Conservation (phyloP, 202 grass and related monocot genomes). For the Alloteropsis angusta region DNA sequence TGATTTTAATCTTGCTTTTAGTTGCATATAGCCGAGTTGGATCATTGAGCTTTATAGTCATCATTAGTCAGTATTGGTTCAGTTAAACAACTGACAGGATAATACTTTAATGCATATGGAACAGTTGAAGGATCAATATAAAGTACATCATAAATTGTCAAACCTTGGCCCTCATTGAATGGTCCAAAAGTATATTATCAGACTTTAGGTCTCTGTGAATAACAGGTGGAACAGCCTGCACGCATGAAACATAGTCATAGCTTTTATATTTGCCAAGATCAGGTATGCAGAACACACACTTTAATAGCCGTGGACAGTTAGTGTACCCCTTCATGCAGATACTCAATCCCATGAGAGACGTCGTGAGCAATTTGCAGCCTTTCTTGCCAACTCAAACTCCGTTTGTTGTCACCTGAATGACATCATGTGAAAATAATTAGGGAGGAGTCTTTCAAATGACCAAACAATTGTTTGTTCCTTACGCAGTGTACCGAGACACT, state of each 20-base stretch:
- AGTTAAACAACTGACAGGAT: constrained; percentile 18
- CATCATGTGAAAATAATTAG: neutral
- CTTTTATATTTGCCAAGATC: constrained; percentile 18
- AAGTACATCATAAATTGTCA: constrained; percentile 8
- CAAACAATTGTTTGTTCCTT: neutral
- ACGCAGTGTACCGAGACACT: neutral
- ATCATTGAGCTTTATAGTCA: constrained; percentile 1
- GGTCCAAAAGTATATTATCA: constrained; percentile 94
- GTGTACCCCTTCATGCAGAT: constrained; percentile 96
- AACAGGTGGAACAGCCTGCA: constrained; percentile 86
- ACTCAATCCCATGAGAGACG: constrained; percentile 91
- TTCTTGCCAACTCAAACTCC: constrained; percentile 77
- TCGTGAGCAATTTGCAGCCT: constrained; percentile 90
- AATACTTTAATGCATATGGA: constrained; percentile 20
- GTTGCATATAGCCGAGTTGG: constrained; percentile 10
- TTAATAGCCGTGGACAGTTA: constrained; percentile 6
- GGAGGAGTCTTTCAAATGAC: neutral
- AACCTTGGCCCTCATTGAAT: constrained; percentile 90
- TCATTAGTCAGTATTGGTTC: constrained; percentile 17
- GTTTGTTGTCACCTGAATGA: constrained; percentile 64
- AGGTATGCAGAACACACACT: neutral
- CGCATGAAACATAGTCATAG: constrained; percentile 34
- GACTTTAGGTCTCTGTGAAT: constrained; percentile 96
- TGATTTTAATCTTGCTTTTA: neutral
- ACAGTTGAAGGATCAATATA: constrained; percentile 7